Evolutionary conservation across 192 early-diverging fungal species (phyloP).

Genomic region (Kappamyces sp.): DNA sequence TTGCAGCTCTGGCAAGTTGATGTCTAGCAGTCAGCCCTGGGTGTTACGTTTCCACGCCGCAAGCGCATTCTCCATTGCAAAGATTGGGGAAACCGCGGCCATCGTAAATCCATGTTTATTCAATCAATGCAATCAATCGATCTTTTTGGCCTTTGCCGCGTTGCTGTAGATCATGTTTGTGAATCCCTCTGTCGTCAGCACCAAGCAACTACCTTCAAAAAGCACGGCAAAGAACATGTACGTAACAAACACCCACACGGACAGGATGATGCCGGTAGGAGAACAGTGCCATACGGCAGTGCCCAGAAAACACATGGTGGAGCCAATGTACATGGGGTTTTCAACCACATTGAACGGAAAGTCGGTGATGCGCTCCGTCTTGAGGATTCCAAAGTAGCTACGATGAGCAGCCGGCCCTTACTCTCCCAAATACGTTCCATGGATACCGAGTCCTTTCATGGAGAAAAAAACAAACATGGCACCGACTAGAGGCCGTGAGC

Average conservation of each 20-base stretch:
- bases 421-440: slow-evolving; percentile 83
- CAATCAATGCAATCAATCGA: too few species aligned
- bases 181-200: not conserved
- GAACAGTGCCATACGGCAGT: slow-evolving; percentile 63
- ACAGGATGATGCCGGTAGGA: slow-evolving; percentile 11
- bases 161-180: slow-evolving; percentile 14
- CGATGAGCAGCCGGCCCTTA: slow-evolving; percentile 35
- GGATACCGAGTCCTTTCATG: slow-evolving; percentile 81
- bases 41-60: too few species aligned
- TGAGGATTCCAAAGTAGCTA: slow-evolving; percentile 90
- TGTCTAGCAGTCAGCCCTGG: slow-evolving; percentile 27
- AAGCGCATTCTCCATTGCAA: too few species aligned
- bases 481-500: slow-evolving; percentile 30
- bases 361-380: slow-evolving; percentile 71
- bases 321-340: slow-evolving; percentile 95
- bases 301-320: slow-evolving; percentile 78
- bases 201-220: not conserved
- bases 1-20: slow-evolving; percentile 65
- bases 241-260: slow-evolving; percentile 13
- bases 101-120: too few species aligned
- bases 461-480: slow-evolving; percentile 74
- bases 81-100: not conserved
- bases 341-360: slow-evolving; percentile 90
- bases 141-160: not conserved
- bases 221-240: slow-evolving; percentile 6